Evolutionary conservation across 192 early-diverging fungal genomes (phyloP).

Genomic region (Coemansia sp.): DNA sequence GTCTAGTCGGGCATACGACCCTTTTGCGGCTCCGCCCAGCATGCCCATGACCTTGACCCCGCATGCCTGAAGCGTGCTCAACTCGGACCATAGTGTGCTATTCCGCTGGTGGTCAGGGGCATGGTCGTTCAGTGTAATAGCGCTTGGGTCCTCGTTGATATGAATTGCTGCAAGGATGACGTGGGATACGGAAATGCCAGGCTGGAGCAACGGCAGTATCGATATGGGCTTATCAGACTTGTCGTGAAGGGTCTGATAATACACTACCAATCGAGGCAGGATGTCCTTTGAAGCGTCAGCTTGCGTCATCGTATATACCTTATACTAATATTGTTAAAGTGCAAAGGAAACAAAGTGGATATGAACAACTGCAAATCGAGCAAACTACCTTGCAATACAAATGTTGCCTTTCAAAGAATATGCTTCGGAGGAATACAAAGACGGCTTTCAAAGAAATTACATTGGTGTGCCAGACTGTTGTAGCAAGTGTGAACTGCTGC

Average conservation of each 20-base stretch:
- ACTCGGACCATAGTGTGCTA: constrained; percentile 9
- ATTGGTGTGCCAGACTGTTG: not conserved
- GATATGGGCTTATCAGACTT: constrained; percentile 10
- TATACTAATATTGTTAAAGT: not conserved
- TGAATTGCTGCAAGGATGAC: constrained; percentile 18
- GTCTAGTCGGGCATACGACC: constrained; percentile 10
- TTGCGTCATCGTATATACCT: not conserved
- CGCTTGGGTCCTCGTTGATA: constrained; percentile 13
- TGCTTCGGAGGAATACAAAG: no score
- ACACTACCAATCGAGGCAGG: constrained; percentile 13
- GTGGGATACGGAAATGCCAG: constrained; percentile 13
- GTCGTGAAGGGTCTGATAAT: constrained; percentile 16
- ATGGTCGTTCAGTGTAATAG: constrained; percentile 12
- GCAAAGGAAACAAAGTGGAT: no score
- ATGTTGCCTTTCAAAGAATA: no score
- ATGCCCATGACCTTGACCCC: constrained; percentile 17
- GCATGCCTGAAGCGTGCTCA: constrained; percentile 7
- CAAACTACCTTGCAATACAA: no score
- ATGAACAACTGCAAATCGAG: no score
- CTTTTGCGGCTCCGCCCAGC: constrained; percentile 13
- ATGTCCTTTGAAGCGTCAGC: not conserved
- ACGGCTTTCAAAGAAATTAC: no score
- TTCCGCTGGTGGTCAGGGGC: not conserved
- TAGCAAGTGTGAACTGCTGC: no score
- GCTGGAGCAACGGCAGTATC: constrained; percentile 13